These are phyloP conservation scores for Cytospora piceae DNA, from an alignment of 2,329 filamentous ascomycete species.

Conservation along the genomic window DNA sequence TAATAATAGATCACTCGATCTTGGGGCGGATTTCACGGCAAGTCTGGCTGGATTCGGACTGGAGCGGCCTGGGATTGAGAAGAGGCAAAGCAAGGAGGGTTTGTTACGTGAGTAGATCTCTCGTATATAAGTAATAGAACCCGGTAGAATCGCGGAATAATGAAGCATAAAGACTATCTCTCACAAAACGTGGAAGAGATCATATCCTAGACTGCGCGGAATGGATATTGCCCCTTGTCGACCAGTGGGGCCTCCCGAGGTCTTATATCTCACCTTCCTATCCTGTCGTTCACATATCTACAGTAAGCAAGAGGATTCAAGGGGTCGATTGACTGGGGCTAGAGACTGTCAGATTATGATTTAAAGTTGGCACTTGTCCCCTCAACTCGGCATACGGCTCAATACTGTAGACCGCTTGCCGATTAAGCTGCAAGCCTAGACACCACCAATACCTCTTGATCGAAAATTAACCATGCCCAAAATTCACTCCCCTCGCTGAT, in stretches of 20 bases:
- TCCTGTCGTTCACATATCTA: background rate
- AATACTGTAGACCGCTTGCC: background rate
- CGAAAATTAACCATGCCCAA: background rate
- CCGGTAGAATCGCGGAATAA: too few relatives aligned
- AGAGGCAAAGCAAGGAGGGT: slow-evolving; percentile 12
- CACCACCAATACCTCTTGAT: background rate
- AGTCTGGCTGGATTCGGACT: slow-evolving; percentile 1
- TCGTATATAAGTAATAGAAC: background rate
- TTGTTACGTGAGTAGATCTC: background rate
- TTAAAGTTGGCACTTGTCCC: slow-evolving; percentile 14
- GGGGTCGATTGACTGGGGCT: background rate
- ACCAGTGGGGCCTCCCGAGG: too few relatives aligned
- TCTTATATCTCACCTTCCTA: background rate
- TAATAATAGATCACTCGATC: background rate
- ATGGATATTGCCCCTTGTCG: too few relatives aligned
- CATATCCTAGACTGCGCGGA: too few relatives aligned
- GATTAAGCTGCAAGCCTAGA: background rate
- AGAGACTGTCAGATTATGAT: slow-evolving; percentile 4
- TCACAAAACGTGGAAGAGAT: too few relatives aligned
- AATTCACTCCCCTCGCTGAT: background rate
- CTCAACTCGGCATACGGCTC: slow-evolving; percentile 2
- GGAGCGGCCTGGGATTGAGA: slow-evolving; percentile 5
- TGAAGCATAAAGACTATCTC: too few relatives aligned
- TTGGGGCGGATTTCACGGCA: slow-evolving; percentile 3
- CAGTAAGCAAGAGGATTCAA: background rate